phyloP scores from a whole-genome alignment of 2,329 filamentous ascomycete genomes.

The Aureobasidium sp. region DNA sequence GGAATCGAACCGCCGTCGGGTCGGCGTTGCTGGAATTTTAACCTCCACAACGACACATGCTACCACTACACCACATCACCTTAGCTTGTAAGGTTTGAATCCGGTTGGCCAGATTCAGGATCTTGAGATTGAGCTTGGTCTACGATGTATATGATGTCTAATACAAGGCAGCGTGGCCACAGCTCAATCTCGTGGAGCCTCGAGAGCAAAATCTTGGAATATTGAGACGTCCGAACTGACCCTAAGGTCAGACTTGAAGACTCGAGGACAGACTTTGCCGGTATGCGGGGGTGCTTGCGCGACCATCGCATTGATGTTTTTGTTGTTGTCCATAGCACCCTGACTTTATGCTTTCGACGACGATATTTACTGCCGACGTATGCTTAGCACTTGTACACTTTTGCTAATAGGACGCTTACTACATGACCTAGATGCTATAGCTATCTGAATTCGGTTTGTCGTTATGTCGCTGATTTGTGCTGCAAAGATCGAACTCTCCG shows the following conservation, averaged over 20 bases:
- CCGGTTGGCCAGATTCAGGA: conserved; percentile 9
- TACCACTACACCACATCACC: conserved; percentile 12
- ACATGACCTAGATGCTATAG: neutral
- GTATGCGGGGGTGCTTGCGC: neutral
- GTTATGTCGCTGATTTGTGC: too few species aligned
- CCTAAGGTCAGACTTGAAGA: neutral
- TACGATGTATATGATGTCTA: too few species aligned
- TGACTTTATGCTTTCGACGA: neutral
- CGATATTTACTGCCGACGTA: neutral
- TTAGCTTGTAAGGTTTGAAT: conserved; percentile 1
- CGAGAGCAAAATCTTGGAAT: too few species aligned
- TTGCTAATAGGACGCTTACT: neutral
- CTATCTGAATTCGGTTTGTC: too few species aligned
- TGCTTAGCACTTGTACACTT: neutral
- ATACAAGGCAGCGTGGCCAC: too few species aligned
- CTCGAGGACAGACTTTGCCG: neutral
- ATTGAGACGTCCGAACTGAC: too few species aligned
- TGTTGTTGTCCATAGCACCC: neutral
- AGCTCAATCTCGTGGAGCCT: too few species aligned
- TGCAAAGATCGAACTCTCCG: too few species aligned
- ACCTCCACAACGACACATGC: conserved; percentile 8
- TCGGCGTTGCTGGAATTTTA: conserved; percentile 3
- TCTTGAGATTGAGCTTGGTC: neutral
- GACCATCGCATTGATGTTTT: neutral
- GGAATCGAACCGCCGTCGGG: conserved; percentile 10